Conservation (phyloP, 2,329 filamentous ascomycete genomes). For the Botrytis cinerea region DNA sequence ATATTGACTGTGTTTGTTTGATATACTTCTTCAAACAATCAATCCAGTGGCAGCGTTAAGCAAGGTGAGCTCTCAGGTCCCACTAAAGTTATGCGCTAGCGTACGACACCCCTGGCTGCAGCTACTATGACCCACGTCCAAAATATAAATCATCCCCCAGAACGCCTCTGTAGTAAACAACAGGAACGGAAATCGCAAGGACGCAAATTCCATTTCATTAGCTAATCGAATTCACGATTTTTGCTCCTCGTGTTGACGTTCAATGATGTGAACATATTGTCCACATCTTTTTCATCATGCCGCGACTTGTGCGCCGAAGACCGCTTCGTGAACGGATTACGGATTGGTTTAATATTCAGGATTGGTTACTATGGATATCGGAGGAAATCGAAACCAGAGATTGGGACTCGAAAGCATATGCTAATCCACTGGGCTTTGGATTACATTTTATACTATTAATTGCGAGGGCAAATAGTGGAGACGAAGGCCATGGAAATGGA, state of each 20-base stretch:
- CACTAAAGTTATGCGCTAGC: conserved; percentile 20
- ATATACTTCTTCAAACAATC: conserved; percentile 24
- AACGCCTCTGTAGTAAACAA: conserved; percentile 17
- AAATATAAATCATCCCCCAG: conserved; percentile 5
- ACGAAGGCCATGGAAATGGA: conserved; percentile 48
- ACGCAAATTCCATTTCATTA: conserved; percentile 8
- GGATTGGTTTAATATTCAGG: conserved; percentile 79
- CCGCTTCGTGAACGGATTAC: conserved; percentile 80
- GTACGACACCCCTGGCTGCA: conserved; percentile 20
- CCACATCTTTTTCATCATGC: conserved; percentile 51
- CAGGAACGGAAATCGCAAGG: conserved; percentile 7
- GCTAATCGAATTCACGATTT: not conserved
- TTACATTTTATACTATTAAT: conserved; percentile 81
- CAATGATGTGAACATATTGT: conserved; percentile 16
- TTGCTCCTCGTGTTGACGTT: not conserved
- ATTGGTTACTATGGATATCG: conserved; percentile 86
- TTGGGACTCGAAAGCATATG: conserved; percentile 81
- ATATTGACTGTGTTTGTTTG: conserved; percentile 44
- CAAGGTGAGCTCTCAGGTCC: conserved; percentile 22
- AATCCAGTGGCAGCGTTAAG: conserved; percentile 21
- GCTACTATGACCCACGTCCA: conserved; percentile 18
- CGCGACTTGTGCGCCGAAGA: conserved; percentile 78
- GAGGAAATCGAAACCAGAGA: conserved; percentile 91
- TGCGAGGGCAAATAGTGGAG: conserved; percentile 72
- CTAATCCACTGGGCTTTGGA: conserved; percentile 70